Evolutionary conservation across 148 eudicot genomes (phyloP).

Genomic region (Chenopodium formosanum): DNA sequence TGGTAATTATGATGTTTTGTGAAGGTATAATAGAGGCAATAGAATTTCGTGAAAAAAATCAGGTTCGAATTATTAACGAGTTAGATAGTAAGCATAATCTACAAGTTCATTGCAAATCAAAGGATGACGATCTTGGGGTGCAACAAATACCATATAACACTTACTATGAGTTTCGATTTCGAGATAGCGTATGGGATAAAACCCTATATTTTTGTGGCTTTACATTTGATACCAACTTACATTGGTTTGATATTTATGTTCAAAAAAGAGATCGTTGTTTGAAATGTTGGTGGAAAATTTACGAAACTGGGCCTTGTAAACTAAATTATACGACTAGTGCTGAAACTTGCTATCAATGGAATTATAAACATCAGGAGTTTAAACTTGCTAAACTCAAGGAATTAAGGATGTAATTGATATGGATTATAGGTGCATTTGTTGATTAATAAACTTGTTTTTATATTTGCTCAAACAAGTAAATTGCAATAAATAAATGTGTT

Average conservation of each 20-base stretch:
- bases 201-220: constrained; percentile 19
- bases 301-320: too few relatives aligned
- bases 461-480: too few relatives aligned
- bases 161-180: constrained; percentile 20
- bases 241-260: constrained; percentile 15
- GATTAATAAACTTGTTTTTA: too few relatives aligned
- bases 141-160: neutral
- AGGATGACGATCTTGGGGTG: constrained; percentile 21
- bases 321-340: too few relatives aligned
- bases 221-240: constrained; percentile 5
- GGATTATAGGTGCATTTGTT: too few relatives aligned
- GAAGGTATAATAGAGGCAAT: neutral
- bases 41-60: neutral
- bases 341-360: too few relatives aligned
- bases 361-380: too few relatives aligned
- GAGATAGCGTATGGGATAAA: neutral
- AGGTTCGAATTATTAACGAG: neutral
- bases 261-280: too few relatives aligned
- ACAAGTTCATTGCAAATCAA: constrained; percentile 22
- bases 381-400: too few relatives aligned
- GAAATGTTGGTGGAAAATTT: too few relatives aligned
- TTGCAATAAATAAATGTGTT: too few relatives aligned
- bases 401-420: too few relatives aligned
- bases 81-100: neutral
- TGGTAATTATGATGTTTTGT: neutral